A percentile compares a stretch with the other conserved stretches of the same genome.
phyloP scores from a whole-genome alignment of 148 eudicot species.

The Talinum fruticosum region DNA sequence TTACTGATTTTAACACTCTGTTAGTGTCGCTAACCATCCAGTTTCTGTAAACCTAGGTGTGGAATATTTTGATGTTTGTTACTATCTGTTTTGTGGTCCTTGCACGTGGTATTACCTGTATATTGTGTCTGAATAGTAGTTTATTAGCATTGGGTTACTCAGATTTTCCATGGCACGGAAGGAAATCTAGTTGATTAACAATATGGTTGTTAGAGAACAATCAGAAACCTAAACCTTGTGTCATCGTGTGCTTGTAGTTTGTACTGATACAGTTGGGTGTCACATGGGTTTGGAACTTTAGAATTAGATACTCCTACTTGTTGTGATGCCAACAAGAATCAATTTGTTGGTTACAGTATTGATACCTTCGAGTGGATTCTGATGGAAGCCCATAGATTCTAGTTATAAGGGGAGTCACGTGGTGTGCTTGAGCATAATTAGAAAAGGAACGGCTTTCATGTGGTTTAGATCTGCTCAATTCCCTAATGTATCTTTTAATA shows the following conservation, averaged over 20 bases:
- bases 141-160: background rate
- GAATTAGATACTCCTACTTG: background rate
- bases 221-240: background rate
- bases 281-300: constrained; percentile 1
- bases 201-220: background rate
- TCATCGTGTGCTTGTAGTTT: background rate
- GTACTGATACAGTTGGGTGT: constrained; percentile 1
- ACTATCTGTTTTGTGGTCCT: no score
- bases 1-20: background rate
- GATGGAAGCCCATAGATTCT: background rate
- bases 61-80: background rate
- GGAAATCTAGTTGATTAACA: background rate
- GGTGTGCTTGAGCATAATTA: background rate
- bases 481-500: background rate
- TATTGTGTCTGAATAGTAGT: background rate
- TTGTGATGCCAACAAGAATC: background rate
- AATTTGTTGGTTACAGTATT: background rate
- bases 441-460: background rate
- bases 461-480: background rate
- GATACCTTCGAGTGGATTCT: background rate
- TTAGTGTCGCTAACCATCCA: background rate
- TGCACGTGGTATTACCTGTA: background rate
- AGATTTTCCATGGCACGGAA: background rate
- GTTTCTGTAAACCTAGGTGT: background rate
- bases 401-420: constrained; percentile 9